phyloP scores from a whole-genome alignment of 257 asterid species.

The Datura wrightii region DNA sequence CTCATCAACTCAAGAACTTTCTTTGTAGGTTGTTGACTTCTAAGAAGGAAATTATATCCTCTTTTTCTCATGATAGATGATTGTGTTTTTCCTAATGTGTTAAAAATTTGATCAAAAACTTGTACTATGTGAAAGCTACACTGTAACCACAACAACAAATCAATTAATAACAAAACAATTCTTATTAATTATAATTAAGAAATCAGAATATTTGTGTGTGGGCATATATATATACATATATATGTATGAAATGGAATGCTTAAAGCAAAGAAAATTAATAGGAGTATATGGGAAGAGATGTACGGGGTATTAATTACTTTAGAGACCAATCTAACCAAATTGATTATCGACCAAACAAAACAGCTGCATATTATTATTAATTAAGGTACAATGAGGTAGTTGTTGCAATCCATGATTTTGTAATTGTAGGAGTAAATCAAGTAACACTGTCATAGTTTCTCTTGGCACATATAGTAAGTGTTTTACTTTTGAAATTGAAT shows the following conservation, averaged over 20 bases:
- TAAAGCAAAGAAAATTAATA: neutral
- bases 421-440: neutral
- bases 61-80: neutral
- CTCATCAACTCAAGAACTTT: neutral
- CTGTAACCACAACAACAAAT: neutral
- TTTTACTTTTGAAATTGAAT: neutral
- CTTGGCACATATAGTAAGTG: too few relatives aligned
- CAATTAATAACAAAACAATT: neutral
- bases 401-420: conserved; percentile 2
- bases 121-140: neutral
- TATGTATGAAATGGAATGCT: neutral
- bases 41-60: neutral
- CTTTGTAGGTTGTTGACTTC: neutral
- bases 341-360: neutral
- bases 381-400: neutral
- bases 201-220: neutral
- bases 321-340: conserved; percentile 25
- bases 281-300: neutral
- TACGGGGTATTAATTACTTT: neutral
- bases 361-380: neutral
- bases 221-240: too few relatives aligned
- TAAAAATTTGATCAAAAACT: neutral
- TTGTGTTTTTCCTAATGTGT: neutral
- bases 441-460: too few relatives aligned
- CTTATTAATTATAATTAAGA: neutral